phyloP scores from a whole-genome alignment of 2,329 filamentous ascomycete species.

The Pestalotiopsis fici region DNA sequence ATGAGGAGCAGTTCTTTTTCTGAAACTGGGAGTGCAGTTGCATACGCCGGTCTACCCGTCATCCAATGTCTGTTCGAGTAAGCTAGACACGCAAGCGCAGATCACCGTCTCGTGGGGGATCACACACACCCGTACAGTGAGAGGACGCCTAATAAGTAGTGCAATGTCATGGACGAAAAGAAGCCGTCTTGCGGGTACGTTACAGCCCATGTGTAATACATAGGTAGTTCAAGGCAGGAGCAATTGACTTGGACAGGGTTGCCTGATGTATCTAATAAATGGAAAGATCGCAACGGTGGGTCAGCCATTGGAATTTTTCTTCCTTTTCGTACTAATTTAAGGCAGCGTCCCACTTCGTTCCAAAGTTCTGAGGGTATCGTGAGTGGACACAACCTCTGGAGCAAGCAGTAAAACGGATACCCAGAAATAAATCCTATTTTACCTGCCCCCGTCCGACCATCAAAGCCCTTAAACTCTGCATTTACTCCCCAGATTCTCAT shows the following conservation, averaged over 20 bases:
- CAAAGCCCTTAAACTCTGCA: neutral
- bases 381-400: neutral
- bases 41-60: neutral
- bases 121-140: too few relatives aligned
- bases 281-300: neutral
- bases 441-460: neutral
- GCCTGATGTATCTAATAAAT: neutral
- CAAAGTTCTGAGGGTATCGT: slow-evolving; percentile 3
- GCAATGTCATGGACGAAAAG: neutral
- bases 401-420: neutral
- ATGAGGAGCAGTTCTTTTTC: neutral
- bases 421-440: neutral
- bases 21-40: neutral
- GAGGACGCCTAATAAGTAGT: neutral
- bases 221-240: neutral
- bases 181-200: neutral
- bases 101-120: neutral
- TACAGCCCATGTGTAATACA: neutral
- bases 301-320: neutral
- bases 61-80: neutral
- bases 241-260: neutral
- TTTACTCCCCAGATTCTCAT: neutral
- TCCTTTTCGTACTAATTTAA: neutral
- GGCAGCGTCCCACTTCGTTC: neutral
- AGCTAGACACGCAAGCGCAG: neutral